These are phyloP conservation scores for Ustilago xerochloae DNA, from an alignment of 1,284 basidiomycete species.

Conservation along the genomic window DNA sequence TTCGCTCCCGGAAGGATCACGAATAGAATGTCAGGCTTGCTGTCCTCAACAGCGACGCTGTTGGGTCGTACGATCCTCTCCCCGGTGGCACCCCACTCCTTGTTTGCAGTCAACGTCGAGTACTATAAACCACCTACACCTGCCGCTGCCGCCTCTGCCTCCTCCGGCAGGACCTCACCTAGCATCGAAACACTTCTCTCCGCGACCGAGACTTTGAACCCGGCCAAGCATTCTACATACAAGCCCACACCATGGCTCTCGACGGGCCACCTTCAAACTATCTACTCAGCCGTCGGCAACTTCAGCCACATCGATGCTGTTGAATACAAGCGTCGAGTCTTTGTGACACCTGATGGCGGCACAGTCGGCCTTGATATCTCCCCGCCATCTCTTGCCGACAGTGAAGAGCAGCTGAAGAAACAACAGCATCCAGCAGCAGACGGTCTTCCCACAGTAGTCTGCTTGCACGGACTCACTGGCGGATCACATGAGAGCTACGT, in stretches of 20 bases:
- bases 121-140: constrained; percentile 28
- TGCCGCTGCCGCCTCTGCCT: not conserved
- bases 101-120: constrained; percentile 50
- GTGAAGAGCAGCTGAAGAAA: constrained; percentile 30
- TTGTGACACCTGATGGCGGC: constrained; percentile 64
- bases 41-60: constrained; percentile 36
- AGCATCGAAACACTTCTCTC: constrained; percentile 34
- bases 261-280: constrained; percentile 63
- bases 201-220: constrained; percentile 35
- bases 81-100: constrained; percentile 38
- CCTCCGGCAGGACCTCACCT: constrained; percentile 8
- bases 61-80: constrained; percentile 38
- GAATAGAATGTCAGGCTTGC: constrained; percentile 28
- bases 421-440: constrained; percentile 20
- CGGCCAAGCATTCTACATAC: constrained; percentile 28
- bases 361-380: constrained; percentile 61
- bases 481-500: constrained; percentile 66
- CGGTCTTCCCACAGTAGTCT: constrained; percentile 58
- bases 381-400: constrained; percentile 40
- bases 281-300: constrained; percentile 59
- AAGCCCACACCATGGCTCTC: constrained; percentile 55
- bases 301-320: constrained; percentile 56
- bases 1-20: not conserved
- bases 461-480: constrained; percentile 65
- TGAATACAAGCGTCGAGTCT: constrained; percentile 57